phyloP scores from a whole-genome alignment of 1,139 yeast genomes.

The Meyerozyma elateridarum region DNA sequence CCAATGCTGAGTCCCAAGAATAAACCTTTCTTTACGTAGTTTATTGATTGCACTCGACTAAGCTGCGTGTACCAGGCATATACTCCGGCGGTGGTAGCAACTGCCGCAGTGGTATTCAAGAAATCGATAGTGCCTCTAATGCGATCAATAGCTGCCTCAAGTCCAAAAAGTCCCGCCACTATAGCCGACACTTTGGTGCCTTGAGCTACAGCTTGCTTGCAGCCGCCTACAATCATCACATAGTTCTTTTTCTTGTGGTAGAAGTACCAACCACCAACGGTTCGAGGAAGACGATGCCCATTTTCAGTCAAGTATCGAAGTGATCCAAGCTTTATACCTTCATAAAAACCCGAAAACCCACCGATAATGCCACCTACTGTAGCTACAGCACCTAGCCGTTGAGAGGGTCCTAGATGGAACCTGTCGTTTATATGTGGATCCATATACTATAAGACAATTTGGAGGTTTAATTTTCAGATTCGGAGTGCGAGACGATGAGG shows the following conservation, averaged over 20 bases:
- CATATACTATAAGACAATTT: background rate
- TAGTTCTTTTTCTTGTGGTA: constrained; percentile 84
- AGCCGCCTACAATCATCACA: constrained; percentile 58
- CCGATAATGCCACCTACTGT: constrained; percentile 51
- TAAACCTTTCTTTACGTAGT: constrained; percentile 50
- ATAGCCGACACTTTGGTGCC: constrained; percentile 43
- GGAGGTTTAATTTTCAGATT: background rate
- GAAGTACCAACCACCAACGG: constrained; percentile 85
- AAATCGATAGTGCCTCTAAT: constrained; percentile 55
- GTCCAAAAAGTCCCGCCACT: constrained; percentile 50
- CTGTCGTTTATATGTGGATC: constrained; percentile 23
- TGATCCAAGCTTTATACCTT: constrained; percentile 55
- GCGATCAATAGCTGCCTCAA: constrained; percentile 59
- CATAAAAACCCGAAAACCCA: constrained; percentile 55
- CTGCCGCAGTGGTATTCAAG: constrained; percentile 54
- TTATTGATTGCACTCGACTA: constrained; percentile 42
- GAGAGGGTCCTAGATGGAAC: constrained; percentile 37
- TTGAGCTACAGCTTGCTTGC: constrained; percentile 39
- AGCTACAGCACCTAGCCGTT: constrained; percentile 31
- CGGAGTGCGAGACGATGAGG: constrained; percentile 1
- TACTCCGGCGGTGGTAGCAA: constrained; percentile 46
- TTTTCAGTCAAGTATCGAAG: constrained; percentile 70
- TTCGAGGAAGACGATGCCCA: constrained; percentile 73
- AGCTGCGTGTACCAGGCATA: constrained; percentile 46
- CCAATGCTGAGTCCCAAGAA: constrained; percentile 59